A percentile compares a stretch with the other conserved stretches of the same genome.
phyloP scores from a whole-genome alignment of 805 yeast species.

The Wilhelminamyces savonicus region DNA sequence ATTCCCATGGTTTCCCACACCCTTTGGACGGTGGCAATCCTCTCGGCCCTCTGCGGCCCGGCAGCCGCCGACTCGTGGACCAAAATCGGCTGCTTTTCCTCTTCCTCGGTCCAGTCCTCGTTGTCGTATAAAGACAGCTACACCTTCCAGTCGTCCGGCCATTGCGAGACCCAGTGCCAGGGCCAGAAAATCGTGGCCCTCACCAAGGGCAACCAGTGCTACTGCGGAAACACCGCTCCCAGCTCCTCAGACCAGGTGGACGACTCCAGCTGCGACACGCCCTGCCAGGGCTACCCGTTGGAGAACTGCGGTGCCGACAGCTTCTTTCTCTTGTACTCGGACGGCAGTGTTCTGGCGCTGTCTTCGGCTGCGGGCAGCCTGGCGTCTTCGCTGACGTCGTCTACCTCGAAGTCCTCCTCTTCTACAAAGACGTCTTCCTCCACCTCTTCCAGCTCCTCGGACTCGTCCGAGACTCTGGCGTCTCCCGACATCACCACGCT shows the following conservation, averaged over 20 bases:
- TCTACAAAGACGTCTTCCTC: constrained; percentile 5
- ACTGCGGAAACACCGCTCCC: constrained; percentile 54
- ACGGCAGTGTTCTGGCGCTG: constrained; percentile 18
- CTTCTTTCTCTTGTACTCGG: constrained; percentile 41
- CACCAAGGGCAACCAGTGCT: constrained; percentile 51
- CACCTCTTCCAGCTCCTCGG: constrained; percentile 4
- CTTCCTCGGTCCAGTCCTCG: constrained; percentile 2
- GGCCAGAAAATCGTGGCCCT: constrained; percentile 23
- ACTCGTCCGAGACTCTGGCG: constrained; percentile 5
- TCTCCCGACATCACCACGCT: constrained; percentile 2
- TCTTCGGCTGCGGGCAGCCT: constrained; percentile 6
- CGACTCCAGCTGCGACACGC: constrained; percentile 11
- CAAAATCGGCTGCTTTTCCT: background rate
- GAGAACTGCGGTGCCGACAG: constrained; percentile 52
- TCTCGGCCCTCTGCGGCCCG: no score
- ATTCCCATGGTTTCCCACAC: no score
- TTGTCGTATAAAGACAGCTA: constrained; percentile 42
- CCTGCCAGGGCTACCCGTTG: constrained; percentile 57
- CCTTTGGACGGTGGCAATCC: no score
- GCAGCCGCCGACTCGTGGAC: background rate
- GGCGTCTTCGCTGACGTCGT: constrained; percentile 4
- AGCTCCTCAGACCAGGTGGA: constrained; percentile 7
- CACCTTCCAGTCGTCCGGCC: constrained; percentile 52
- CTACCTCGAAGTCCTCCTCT: constrained; percentile 3
- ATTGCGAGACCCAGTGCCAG: constrained; percentile 49